Base-by-base conservation (phyloP, 2,329 filamentous ascomycete genomes). In the Ramularia endophylla region DNA sequence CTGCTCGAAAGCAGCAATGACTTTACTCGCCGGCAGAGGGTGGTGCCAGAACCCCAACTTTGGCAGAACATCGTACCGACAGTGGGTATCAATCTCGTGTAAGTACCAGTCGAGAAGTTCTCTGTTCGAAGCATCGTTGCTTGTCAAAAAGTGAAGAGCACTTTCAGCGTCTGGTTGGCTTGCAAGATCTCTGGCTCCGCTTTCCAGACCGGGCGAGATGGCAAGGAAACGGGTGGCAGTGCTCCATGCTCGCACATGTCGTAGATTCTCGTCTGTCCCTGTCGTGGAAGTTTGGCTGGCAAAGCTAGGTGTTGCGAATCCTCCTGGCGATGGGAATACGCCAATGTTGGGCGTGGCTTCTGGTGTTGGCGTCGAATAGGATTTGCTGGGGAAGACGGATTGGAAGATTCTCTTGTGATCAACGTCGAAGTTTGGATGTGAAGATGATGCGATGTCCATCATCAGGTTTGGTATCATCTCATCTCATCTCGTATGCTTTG, bases 41-140 rank as follows among this genome's bases (percentile, higher is more conserved):
- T 49, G 27, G 7, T 55, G 35, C 55, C 54, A 60, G 18, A 41
- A 41, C n/a, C 44, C 35, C 1, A 62, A 48, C 22, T 46, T 19
- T 11, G 52, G 43, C 20, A 50, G 30, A 18, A 58, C 55, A 36
- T 48, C 56, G 39, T 47, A 49, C 40, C 66, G 62, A 52, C 69
- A 71, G 46, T 71, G 66, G 12, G 62, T 44, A 18, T 61, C 54
- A 37, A 68, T 63, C 43, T 71, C 68, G 33, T 68, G 62, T 5
- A 57, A 61, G 42, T 69, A 72, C 70, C 69, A 73, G n/a, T 67
- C 62, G 18, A 65, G 46, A 29, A 62, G 50, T 60, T 61, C 35
- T 63, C 64, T 43, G 45, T 37, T 41, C 8, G 42, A 41, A 8
- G 40, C 27, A 27, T 17, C 17, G 18, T 33, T 33, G 38, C 28